Base-by-base conservation (phyloP, 1,284 basidiomycete genomes). In the Cryptococcus hybrid region DNA sequence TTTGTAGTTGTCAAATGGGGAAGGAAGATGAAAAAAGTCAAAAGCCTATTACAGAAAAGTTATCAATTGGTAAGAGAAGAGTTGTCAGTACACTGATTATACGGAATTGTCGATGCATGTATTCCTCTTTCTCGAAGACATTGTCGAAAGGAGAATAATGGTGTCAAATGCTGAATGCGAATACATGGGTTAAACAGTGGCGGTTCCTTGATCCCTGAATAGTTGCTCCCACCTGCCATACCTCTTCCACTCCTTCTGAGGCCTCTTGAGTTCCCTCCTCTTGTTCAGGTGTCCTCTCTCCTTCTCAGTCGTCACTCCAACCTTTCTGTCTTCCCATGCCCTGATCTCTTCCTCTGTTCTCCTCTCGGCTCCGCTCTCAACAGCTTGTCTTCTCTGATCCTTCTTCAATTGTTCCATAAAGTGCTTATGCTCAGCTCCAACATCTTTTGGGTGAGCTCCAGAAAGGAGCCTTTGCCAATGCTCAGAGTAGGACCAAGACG, bases 261-360 rank as follows among this genome's bases (percentile, higher is more conserved):
- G 54, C 46, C 73, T 64, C 3, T 35, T 58, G 13, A 51, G 57
- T 15, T 47, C 47, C 49, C 65, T 65, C 44, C 74, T 59, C 11
- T 50, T 57, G 62, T 69, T 75, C 44, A 76, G 56, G 58, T 73
- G 68, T 12, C 53, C 15, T 47, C 73, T 56, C 60, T 75, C 70
- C 44, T 70, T 52, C 7, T 38, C 47, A 5, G 66, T 70, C 11
- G 72, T 69, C 36, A 71, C 35, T 13, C 69, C 68, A 38, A 62
- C 55, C n/a, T 57, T 56, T 39, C 73, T 57, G 7, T 47, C 66
- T 13, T 59, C 53, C 73, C 70, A 72, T 13, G 48, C 57, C 58
- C 58, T 24, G 50, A 40, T 43, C 44, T 50, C 34, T 51, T 52
- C 58, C 43, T 60, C 42, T 51, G 58, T 35, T 57, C 58, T 43